Conservation (phyloP, 192 early-diverging fungal genomes). For the Entophlyctis luteolus region DNA sequence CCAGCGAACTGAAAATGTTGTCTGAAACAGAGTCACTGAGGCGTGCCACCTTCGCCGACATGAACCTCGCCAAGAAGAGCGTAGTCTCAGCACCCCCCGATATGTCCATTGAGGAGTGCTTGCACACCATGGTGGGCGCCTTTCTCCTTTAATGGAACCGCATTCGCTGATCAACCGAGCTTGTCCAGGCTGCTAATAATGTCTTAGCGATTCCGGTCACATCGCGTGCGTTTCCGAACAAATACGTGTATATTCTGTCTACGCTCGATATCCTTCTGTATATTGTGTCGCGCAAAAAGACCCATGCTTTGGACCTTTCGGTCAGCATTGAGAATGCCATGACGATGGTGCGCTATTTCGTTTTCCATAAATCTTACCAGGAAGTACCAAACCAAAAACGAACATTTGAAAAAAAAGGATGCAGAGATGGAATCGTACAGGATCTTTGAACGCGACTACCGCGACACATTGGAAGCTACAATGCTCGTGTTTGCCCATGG, state of each 20-base stretch:
- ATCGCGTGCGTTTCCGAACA: slow-evolving; percentile 40
- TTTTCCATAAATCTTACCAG: background rate
- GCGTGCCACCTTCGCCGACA: slow-evolving; percentile 20
- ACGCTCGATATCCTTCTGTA: slow-evolving; percentile 48
- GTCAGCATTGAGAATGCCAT: slow-evolving; percentile 21
- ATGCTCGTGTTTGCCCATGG: slow-evolving; percentile 52
- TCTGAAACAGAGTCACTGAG: too few species aligned
- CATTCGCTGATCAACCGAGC: background rate
- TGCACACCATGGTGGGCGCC: slow-evolving; percentile 35
- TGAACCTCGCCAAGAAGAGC: slow-evolving; percentile 11
- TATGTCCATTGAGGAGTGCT: slow-evolving; percentile 46
- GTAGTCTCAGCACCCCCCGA: slow-evolving; percentile 36
- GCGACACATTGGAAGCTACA: slow-evolving; percentile 39
- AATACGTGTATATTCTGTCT: slow-evolving; percentile 50
- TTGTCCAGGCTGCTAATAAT: slow-evolving; percentile 30
- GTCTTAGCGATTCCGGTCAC: slow-evolving; percentile 55
- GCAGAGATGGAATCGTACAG: slow-evolving; percentile 42
- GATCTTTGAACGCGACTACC: slow-evolving; percentile 38
- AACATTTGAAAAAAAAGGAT: background rate
- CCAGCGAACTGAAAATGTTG: too few species aligned
- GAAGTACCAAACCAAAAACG: background rate
- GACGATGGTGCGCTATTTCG: slow-evolving; percentile 7
- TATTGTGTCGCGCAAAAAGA: slow-evolving; percentile 10
- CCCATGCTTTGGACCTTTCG: slow-evolving; percentile 11
- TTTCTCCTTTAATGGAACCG: background rate